Conservation (phyloP, 129 eudicot genomes). For the Cynara cardunculus region DNA sequence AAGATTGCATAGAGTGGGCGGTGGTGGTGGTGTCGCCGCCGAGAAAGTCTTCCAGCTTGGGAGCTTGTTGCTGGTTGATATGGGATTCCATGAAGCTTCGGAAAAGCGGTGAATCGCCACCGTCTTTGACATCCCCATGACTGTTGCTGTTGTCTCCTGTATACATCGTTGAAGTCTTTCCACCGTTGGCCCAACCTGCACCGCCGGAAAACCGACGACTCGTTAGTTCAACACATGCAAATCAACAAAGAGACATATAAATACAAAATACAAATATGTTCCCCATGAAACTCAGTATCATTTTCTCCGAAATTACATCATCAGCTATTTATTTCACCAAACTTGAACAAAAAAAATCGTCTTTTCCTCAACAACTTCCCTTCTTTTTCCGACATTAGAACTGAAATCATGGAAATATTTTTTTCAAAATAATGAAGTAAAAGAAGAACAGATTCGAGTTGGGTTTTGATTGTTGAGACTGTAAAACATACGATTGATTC, state of each 20-base stretch:
- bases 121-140: conserved; percentile 18
- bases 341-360: not conserved
- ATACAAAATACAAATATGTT: not conserved
- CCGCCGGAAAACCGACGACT: not conserved
- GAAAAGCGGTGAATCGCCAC: conserved; percentile 34
- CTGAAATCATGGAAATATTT: conserved; percentile 28
- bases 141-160: conserved; percentile 32
- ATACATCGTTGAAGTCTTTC: conserved; percentile 45
- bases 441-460: not conserved
- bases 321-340: conserved; percentile 22
- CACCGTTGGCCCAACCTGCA: conserved; percentile 49
- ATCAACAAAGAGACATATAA: not conserved
- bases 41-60: conserved; percentile 87
- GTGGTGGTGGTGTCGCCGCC: conserved; percentile 54
- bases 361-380: conserved; percentile 21
- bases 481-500: not conserved
- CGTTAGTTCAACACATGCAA: conserved; percentile 22
- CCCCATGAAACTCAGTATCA: not conserved
- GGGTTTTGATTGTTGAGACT: not conserved
- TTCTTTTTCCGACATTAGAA: conserved; percentile 38
- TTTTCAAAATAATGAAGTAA: not conserved
- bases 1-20: conserved; percentile 18
- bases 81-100: conserved; percentile 43
- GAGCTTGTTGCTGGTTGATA: conserved; percentile 53
- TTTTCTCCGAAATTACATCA: conserved; percentile 6